These are phyloP conservation scores for Hypholoma sublateritium DNA, from an alignment of 768 basidiomycete genomes.

Conservation along the genomic window DNA sequence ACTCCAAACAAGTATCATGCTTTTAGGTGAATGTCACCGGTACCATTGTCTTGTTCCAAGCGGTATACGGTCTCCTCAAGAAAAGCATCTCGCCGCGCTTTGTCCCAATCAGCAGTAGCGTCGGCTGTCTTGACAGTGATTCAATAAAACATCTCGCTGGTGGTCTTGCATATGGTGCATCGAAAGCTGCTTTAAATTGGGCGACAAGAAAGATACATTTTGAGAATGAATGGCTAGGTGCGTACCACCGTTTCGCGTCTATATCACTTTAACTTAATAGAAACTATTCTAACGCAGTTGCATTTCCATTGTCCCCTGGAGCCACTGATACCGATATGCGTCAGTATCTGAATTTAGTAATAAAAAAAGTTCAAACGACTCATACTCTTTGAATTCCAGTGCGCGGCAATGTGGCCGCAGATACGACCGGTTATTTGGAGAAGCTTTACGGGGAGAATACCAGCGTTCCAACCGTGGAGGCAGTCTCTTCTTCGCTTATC, in stretches of 20 bases:
- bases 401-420: neutral
- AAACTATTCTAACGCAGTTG: neutral
- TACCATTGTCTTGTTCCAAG: constrained; percentile 5
- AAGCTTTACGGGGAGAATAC: neutral
- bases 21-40: constrained; percentile 6
- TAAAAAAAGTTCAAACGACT: no score
- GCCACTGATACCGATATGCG: neutral
- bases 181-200: constrained; percentile 8
- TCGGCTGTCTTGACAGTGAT: neutral
- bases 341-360: neutral
- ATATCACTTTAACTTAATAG: no score
- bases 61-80: constrained; percentile 3
- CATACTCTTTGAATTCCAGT: neutral
- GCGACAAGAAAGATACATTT: constrained; percentile 8
- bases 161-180: neutral
- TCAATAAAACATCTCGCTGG: neutral
- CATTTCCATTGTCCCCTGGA: neutral
- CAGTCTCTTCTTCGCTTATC: neutral
- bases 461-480: neutral
- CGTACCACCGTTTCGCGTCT: neutral
- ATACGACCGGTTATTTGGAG: neutral
- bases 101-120: neutral
- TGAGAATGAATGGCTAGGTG: constrained; percentile 10
- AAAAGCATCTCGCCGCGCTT: neutral
- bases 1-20: neutral